Percentiles rank a stretch among this genome's conserved stretches.
Evolutionary conservation across 306 rosid genomes (phyloP).

Genomic region (Lathyrus tuberosus): DNA sequence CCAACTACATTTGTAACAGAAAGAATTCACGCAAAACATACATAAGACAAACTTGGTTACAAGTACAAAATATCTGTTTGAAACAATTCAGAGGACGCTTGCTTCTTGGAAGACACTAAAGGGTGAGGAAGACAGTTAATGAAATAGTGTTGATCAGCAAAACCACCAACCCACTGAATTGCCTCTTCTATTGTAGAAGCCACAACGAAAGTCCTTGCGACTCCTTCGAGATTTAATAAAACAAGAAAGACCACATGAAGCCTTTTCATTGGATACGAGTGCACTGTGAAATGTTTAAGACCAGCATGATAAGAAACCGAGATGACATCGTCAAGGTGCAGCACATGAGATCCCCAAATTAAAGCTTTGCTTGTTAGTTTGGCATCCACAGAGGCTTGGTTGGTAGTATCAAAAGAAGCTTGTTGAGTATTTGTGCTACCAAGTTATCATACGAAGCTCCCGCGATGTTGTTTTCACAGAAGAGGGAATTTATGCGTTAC

Average conservation of each 20-base stretch:
- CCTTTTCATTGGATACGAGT: conserved; percentile 79
- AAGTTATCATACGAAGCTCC: no score
- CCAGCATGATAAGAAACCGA: conserved; percentile 96
- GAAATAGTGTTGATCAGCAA: conserved; percentile 95
- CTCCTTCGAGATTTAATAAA: conserved; percentile 69
- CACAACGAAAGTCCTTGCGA: conserved; percentile 74
- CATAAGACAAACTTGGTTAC: no score
- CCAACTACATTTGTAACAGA: no score
- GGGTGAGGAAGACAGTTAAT: conserved; percentile 97
- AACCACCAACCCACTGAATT: conserved; percentile 93
- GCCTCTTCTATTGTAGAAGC: conserved; percentile 91
- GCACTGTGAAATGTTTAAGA: conserved; percentile 92
- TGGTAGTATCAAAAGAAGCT: conserved; percentile 46
- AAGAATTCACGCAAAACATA: no score
- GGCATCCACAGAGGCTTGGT: conserved; percentile 68
- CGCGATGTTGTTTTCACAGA: no score
- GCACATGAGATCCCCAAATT: conserved; percentile 80
- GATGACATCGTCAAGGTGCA: conserved; percentile 76
- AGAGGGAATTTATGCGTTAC: no score
- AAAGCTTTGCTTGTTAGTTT: conserved; percentile 89
- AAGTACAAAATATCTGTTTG: conserved; percentile 75
- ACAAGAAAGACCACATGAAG: conserved; percentile 80
- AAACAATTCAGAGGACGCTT: conserved; percentile 87
- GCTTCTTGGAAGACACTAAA: conserved; percentile 88
- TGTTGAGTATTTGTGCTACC: conserved; percentile 56